Evolutionary conservation across 1,284 basidiomycete genomes (phyloP), one percentile per base, ranked within the genome.

Genomic region (Marasmius sp.): DNA sequence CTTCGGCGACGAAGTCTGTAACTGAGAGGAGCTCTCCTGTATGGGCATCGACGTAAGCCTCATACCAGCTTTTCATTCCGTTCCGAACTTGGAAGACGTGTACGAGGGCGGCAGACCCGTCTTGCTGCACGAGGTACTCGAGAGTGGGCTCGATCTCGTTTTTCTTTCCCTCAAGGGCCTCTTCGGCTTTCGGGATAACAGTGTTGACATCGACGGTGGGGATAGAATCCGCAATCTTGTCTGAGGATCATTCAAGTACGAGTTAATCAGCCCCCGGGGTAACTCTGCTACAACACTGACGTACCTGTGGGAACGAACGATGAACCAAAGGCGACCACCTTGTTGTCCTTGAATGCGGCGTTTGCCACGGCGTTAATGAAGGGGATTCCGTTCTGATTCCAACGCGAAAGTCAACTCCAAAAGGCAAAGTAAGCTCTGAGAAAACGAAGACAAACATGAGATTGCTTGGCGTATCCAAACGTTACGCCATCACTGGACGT

Each of bases 11-110:
- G 64, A 82, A 89, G 70, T 88, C 85, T 53, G 80, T 81, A n/a
- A 86, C 76, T 36, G 79, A 77, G 16, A 85, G 68, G 39, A 88
- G 70, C 50, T 85, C 79, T 27, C 83, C 83, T 34, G 78, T 74
- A 65, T 82, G 79, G 18, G 84, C 83, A 64, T 87, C 85, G 54
- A 88, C 81, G 68, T 83, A 86, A 0, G 84, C 86, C 73, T 88
- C 83, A 68, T 81, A 81, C 85, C 85, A 88, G 34, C 79, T 77
- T 60, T 81, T 79, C 38, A 77, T 74, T 64, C 80, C 78, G 54
- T 10, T n/a, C 69, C 82, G 80, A 56, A 86, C 79, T 70, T 85
- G 81, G 58, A 83, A 70, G 55, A 85, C 82, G 63, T 85, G 76
- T 6, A 73, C 77, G 51, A 84, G 78, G 48, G 77, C 76, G 39